A percentile compares a stretch with the other conserved stretches of the same genome.
Conservation (phyloP, 192 early-diverging fungal genomes). For the Coemansia sp. region DNA sequence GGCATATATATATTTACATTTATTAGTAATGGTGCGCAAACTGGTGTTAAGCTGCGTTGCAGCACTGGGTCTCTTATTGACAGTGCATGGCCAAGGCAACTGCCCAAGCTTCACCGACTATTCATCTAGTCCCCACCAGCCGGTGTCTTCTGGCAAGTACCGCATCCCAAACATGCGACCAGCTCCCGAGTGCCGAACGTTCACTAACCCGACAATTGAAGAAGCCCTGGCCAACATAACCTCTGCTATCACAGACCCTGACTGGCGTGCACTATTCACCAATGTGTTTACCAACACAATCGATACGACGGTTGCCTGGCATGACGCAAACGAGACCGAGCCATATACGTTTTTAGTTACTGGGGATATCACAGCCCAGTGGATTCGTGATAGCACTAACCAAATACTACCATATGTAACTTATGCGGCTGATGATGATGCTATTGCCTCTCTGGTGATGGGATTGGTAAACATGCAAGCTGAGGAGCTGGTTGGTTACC, state of each 20-base stretch:
- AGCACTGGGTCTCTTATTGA: not conserved
- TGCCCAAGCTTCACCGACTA: constrained; percentile 46
- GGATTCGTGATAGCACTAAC: constrained; percentile 71
- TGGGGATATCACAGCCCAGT: constrained; percentile 69
- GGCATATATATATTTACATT: no score
- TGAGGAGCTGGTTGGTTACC: constrained; percentile 32
- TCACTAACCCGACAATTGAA: constrained; percentile 51
- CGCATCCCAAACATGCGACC: constrained; percentile 47
- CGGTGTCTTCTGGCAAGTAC: constrained; percentile 16
- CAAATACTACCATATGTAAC: constrained; percentile 59
- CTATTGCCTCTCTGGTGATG: constrained; percentile 48
- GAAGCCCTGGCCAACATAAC: constrained; percentile 29
- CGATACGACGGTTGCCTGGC: constrained; percentile 67
- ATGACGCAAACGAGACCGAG: constrained; percentile 17
- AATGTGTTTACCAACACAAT: constrained; percentile 68
- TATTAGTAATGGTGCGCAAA: no score
- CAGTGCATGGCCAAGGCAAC: not conserved
- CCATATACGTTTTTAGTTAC: constrained; percentile 66
- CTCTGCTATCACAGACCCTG: constrained; percentile 46
- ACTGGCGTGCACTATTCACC: constrained; percentile 54
- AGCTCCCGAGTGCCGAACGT: constrained; percentile 47
- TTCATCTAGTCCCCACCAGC: constrained; percentile 17
- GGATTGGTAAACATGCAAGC: constrained; percentile 60
- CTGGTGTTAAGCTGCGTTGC: no score
- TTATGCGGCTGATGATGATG: constrained; percentile 32